Evolutionary conservation across 2,329 filamentous ascomycete species (phyloP), one percentile per base, ranked within the genome.

Genomic region (Aspergillus candidus): DNA sequence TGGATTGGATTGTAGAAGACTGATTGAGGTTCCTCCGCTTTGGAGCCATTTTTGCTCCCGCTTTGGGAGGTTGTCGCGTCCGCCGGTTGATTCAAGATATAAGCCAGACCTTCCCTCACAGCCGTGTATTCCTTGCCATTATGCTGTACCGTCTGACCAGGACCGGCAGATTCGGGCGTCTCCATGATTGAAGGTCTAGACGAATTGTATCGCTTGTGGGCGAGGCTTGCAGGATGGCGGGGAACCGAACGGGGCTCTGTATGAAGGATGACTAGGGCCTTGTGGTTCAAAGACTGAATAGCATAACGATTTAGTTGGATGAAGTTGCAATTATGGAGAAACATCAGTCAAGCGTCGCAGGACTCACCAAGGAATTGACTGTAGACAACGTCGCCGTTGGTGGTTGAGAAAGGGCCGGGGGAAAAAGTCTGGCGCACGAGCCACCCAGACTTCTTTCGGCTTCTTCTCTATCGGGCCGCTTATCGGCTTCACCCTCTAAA

Each of bases 1-100:
- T 98, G 93, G 43, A 98, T 96, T 0, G 93, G 91, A 58, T 98
- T 98, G 76, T 98, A 98, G 62, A 98, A 98, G 44, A 98, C 94
- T 30, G 75, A 73, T 57, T 91, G 85, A 55, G 83, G 78, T 32
- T 81, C 74, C 55, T 82, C 77, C 47, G 77, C 72, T 44, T 66
- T 66, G 22, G 54, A 47, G 69, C 62, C 32, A 54, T 61, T 48
- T 72, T 73, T 36, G 71, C 70, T 17, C 68, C 62, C 48, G 22
- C 22, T 27, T 10, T 72, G 69, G 1, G 58, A 48, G 48, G 61
- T 60, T 34, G 66, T 40, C 50, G 66, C 64, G 53, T 66, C 77
- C 61, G 52, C 70, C 62, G 53, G 73, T 58, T 82, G 81, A 11
- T 82, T 77, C 11, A 87, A 72, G 46, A 87, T 84, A 52, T 81